phyloP scores from a whole-genome alignment of 768 basidiomycete species.

The Hypholoma sublateritium region DNA sequence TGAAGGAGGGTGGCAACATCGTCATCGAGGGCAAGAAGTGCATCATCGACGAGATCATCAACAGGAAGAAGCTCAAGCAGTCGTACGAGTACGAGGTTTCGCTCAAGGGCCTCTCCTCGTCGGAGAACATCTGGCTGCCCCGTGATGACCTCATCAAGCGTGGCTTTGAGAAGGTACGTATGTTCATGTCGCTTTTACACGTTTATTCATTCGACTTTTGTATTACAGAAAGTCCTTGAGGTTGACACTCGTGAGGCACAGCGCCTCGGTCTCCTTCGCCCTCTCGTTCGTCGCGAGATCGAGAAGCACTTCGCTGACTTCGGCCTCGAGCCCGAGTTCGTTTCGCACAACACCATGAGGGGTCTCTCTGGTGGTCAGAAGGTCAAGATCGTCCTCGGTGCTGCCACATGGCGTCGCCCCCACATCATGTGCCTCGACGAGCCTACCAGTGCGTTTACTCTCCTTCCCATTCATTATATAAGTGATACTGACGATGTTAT shows the following conservation, averaged over 20 bases:
- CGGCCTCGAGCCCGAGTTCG: slow-evolving; percentile 98
- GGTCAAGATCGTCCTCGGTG: slow-evolving; percentile 98
- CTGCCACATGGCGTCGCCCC: slow-evolving; percentile 98
- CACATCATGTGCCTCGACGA: slow-evolving; percentile 97
- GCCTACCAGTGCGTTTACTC: slow-evolving; percentile 70
- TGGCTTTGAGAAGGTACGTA: slow-evolving; percentile 87
- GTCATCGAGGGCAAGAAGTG: slow-evolving; percentile 95
- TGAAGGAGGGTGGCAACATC: slow-evolving; percentile 90
- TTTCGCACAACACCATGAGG: slow-evolving; percentile 98
- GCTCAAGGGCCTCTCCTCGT: slow-evolving; percentile 92
- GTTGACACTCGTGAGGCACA: slow-evolving; percentile 98
- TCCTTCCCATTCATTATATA: neutral
- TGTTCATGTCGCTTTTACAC: slow-evolving; percentile 11
- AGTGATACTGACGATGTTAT: slow-evolving; percentile 3
- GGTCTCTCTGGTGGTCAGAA: slow-evolving; percentile 99
- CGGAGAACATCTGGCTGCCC: slow-evolving; percentile 97
- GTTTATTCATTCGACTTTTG: neutral
- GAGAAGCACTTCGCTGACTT: slow-evolving; percentile 99
- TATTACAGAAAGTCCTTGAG: slow-evolving; percentile 84
- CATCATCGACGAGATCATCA: slow-evolving; percentile 85
- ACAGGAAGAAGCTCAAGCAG: slow-evolving; percentile 98
- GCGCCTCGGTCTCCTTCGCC: slow-evolving; percentile 90
- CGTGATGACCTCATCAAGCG: slow-evolving; percentile 98
- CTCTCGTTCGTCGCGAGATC: slow-evolving; percentile 97
- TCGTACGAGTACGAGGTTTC: slow-evolving; percentile 98